These are phyloP conservation scores for Leavenworthia alabamica DNA, from an alignment of 345 rosid genomes.

Conservation along the genomic window DNA sequence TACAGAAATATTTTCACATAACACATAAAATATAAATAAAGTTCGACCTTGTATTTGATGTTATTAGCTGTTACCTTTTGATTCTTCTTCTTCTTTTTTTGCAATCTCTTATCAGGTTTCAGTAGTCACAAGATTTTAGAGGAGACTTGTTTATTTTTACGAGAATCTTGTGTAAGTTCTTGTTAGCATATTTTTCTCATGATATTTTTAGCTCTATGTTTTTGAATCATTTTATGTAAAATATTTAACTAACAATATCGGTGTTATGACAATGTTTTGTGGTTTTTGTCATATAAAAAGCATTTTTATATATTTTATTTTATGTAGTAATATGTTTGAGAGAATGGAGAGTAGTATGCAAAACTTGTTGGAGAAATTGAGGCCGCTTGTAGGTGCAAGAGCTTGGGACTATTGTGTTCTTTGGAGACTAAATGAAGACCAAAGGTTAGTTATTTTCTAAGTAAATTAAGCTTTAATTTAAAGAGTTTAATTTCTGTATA, in stretches of 20 bases:
- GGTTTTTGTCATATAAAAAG: background rate
- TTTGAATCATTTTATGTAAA: background rate
- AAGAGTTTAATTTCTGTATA: background rate
- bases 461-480: background rate
- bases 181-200: constrained; percentile 10
- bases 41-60: constrained; percentile 17
- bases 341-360: constrained; percentile 41
- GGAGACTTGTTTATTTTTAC: constrained; percentile 20
- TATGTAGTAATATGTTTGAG: constrained; percentile 6
- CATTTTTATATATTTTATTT: background rate
- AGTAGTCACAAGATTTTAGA: constrained; percentile 16
- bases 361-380: constrained; percentile 54
- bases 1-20: background rate
- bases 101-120: constrained; percentile 16
- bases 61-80: constrained; percentile 5
- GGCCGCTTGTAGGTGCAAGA: constrained; percentile 57
- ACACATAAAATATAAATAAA: constrained; percentile 22
- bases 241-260: background rate
- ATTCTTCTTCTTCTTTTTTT: constrained; percentile 4
- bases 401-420: constrained; percentile 82
- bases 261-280: too few species aligned
- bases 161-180: constrained; percentile 27
- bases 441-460: constrained; percentile 50
- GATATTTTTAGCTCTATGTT: constrained; percentile 1
- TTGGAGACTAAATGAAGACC: constrained; percentile 80